Percentiles rank a stretch among this genome's conserved stretches.
Conservation (phyloP, 352 stramenopile species). For the Pythium aquatile region DNA sequence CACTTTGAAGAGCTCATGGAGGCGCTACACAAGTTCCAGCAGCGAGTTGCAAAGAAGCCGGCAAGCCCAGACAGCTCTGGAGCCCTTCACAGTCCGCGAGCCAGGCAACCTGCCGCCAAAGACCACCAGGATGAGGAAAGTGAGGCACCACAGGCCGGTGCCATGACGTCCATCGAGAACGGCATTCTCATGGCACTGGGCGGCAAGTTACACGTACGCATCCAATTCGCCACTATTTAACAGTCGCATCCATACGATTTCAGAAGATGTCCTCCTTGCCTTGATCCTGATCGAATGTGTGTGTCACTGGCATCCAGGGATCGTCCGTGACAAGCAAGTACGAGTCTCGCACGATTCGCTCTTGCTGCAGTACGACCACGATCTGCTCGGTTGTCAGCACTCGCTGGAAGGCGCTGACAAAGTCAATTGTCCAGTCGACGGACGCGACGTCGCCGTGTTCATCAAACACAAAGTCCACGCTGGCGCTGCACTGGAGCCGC, state of each 20-base stretch:
- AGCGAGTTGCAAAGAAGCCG: slow-evolving; percentile 5
- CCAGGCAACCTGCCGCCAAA: background rate
- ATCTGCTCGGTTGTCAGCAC: slow-evolving; percentile 2
- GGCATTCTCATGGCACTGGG: slow-evolving; percentile 40
- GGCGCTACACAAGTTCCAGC: slow-evolving; percentile 42
- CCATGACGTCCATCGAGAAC: slow-evolving; percentile 31
- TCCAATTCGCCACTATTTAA: slow-evolving; percentile 37
- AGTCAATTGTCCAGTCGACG: background rate
- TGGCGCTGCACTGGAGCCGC: background rate
- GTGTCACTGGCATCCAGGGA: background rate
- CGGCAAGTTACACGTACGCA: slow-evolving; percentile 37
- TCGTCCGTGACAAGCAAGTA: background rate
- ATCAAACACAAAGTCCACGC: background rate
- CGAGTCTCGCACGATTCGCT: background rate
- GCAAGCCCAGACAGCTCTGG: background rate
- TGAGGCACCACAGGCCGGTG: background rate
- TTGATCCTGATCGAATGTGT: too few relatives aligned
- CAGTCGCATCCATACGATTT: background rate
- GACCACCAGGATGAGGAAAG: background rate
- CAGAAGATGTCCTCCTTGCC: background rate
- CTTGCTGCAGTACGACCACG: background rate
- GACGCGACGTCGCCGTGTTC: background rate
- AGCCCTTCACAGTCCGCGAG: background rate
- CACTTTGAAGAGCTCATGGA: slow-evolving; percentile 66
- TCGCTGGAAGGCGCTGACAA: background rate